phyloP scores from a whole-genome alignment of 2,329 filamentous ascomycete species.

The Cladophialophora yegresii region DNA sequence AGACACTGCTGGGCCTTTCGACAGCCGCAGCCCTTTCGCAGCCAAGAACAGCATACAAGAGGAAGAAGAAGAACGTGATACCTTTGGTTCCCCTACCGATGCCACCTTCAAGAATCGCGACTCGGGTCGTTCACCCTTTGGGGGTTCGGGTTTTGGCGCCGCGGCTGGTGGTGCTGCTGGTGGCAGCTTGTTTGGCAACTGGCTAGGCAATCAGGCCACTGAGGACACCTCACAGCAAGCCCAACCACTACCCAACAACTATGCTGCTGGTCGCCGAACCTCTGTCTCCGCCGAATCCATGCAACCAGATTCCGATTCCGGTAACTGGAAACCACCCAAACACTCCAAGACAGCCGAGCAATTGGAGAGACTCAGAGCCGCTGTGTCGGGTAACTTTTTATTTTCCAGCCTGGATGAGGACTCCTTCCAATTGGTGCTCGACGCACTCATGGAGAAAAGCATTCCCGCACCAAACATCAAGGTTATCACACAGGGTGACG shows the following conservation, averaged over 20 bases:
- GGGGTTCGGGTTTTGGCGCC: slow-evolving; percentile 55
- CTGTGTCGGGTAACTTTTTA: slow-evolving; percentile 87
- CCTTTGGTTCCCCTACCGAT: slow-evolving; percentile 72
- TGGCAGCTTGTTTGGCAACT: slow-evolving; percentile 35
- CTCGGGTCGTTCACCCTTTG: slow-evolving; percentile 48
- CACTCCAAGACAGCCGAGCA: slow-evolving; percentile 84
- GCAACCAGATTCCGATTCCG: slow-evolving; percentile 80
- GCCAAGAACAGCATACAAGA: slow-evolving; percentile 67
- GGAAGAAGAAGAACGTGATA: slow-evolving; percentile 74
- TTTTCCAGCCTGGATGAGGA: slow-evolving; percentile 95
- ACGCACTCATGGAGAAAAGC: slow-evolving; percentile 89
- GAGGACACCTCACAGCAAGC: slow-evolving; percentile 53
- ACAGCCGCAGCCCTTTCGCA: slow-evolving; percentile 79
- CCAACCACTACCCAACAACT: slow-evolving; percentile 73
- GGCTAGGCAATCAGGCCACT: slow-evolving; percentile 31
- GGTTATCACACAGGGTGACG: slow-evolving; percentile 93
- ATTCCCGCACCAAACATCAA: slow-evolving; percentile 88
- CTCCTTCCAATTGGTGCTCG: slow-evolving; percentile 81
- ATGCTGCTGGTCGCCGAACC: slow-evolving; percentile 81
- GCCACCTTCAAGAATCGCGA: slow-evolving; percentile 55
- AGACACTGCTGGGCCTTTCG: slow-evolving; percentile 73
- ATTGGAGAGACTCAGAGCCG: slow-evolving; percentile 71
- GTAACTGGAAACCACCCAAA: slow-evolving; percentile 86
- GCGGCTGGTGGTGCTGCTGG: slow-evolving; percentile 45
- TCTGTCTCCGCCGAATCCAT: slow-evolving; percentile 96